Percentiles rank a stretch among this genome's conserved stretches.
Evolutionary conservation across 2,329 filamentous ascomycete species (phyloP).

Genomic region (Clarireedia hainanense): DNA sequence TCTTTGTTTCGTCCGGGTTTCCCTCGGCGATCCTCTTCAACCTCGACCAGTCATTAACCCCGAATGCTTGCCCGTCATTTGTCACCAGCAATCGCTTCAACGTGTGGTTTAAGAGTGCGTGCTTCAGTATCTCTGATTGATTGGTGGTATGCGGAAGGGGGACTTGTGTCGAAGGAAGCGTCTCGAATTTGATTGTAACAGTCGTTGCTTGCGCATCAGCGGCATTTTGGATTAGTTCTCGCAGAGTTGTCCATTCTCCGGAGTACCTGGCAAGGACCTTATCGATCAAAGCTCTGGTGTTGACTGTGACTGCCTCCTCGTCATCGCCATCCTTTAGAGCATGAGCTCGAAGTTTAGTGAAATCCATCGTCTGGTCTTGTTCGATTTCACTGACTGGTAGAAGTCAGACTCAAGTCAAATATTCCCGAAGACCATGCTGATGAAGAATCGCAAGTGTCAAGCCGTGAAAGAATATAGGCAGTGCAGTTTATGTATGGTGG

Average conservation of each 20-base stretch:
- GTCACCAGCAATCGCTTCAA: slow-evolving; percentile 80
- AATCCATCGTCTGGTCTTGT: slow-evolving; percentile 47
- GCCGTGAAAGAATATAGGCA: background rate
- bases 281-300: slow-evolving; percentile 92
- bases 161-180: slow-evolving; percentile 70
- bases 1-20: slow-evolving; percentile 98
- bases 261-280: slow-evolving; percentile 96
- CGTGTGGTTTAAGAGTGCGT: slow-evolving; percentile 78
- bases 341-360: slow-evolving; percentile 71
- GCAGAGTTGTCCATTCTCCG: slow-evolving; percentile 83
- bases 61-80: slow-evolving; percentile 86
- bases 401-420: background rate
- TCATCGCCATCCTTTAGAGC: slow-evolving; percentile 81
- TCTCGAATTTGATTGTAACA: slow-evolving; percentile 89
- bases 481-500: background rate
- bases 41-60: slow-evolving; percentile 83
- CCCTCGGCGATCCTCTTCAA: slow-evolving; percentile 97
- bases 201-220: slow-evolving; percentile 88
- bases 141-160: slow-evolving; percentile 57
- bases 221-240: slow-evolving; percentile 97
- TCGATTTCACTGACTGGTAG: background rate
- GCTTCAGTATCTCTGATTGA: slow-evolving; percentile 67
- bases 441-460: background rate
- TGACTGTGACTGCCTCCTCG: slow-evolving; percentile 96
- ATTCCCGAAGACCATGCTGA: background rate